Percentiles rank a stretch among this genome's conserved stretches.
phyloP scores from a whole-genome alignment of 495 filamentous ascomycete species.

The Aspergillus bridgeri region DNA sequence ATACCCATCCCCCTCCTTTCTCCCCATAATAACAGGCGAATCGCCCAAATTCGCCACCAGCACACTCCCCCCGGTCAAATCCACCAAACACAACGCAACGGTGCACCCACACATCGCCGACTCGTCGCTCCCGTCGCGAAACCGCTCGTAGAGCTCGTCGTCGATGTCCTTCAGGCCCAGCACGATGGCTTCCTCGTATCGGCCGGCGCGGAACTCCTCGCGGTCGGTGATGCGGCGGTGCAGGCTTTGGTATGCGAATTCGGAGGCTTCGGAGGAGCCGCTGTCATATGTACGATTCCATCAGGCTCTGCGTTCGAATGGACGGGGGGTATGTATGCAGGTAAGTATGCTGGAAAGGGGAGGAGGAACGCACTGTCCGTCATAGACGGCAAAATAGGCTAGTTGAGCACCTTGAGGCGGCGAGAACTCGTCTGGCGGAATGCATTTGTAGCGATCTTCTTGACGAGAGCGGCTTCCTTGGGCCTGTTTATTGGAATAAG shows the following conservation, averaged over 20 bases:
- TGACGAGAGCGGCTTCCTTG: constrained; percentile 31
- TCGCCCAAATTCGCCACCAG: constrained; percentile 41
- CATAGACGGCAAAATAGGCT: constrained; percentile 40
- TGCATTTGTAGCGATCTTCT: constrained; percentile 31
- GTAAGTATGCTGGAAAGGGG: too few relatives aligned
- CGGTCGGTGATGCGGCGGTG: constrained; percentile 27
- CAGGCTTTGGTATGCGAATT: constrained; percentile 32
- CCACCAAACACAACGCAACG: constrained; percentile 34
- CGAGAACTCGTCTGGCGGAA: constrained; percentile 33
- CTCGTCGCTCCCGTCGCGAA: constrained; percentile 24
- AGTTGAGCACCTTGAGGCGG: constrained; percentile 28
- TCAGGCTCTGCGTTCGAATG: too few relatives aligned
- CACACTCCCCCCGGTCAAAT: constrained; percentile 34
- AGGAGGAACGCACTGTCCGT: constrained; percentile 34
- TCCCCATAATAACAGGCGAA: constrained; percentile 38
- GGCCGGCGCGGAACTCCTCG: constrained; percentile 25
- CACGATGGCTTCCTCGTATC: constrained; percentile 19
- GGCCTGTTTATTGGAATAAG: too few relatives aligned
- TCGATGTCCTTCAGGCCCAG: constrained; percentile 17
- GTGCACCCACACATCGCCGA: constrained; percentile 36
- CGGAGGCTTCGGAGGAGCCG: constrained; percentile 33
- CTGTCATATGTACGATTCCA: too few relatives aligned
- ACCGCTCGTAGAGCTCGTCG: constrained; percentile 21
- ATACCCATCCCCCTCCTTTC: constrained; percentile 6
- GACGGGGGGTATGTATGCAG: neutral